Base-by-base conservation (phyloP, 257 asterid genomes). In the Jasminum sambac region DNA sequence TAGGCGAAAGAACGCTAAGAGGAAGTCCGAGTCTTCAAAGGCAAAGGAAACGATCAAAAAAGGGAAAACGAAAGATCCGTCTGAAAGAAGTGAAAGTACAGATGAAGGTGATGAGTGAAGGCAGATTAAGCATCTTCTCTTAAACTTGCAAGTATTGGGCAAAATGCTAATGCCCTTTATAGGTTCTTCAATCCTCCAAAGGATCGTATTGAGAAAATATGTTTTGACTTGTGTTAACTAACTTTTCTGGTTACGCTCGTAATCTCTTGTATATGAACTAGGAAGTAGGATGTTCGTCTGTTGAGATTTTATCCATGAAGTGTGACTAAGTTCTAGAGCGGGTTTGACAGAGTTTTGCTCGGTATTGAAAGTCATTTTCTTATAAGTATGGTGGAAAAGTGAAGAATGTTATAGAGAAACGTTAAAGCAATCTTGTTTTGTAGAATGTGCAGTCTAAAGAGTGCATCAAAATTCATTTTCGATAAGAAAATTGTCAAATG, bases 1-100 rank as follows among this genome's bases (percentile, higher is more conserved):
- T 50, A 85, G 92, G 79, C 82, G 76, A 80, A 91, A 77, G 87
- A 88, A 89, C 72, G 82, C 86, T 57, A 86, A 41, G 64, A 83
- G 70, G 84, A 91, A 84, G 85, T 67, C 89, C 0, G 83, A 69
- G 43, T 76, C 87, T 14, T 72, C 80, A 0, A 86, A 82, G 74
- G 72, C 77, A 4, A 64, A 72, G 75, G 85, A 82, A 71, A 72
- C 77, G 8, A 79, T 55, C 76, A 74, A 69, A 76, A 85, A 77
- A 55, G 67, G 68, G 8, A 84, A 84, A 73, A 70, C 76, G 77
- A 85, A 87, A 72, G 88, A 83, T 65, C 72, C 84, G 5, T 63
- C 87, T 43, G 39, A 76, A 34, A 64, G 72, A 60, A 66, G 72
- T 61, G 82, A 66, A 64, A 69, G 72, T 70, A 62, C 66, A 36